Base-by-base conservation (phyloP, 371 early-diverging fungal species). In the Lichtheimia ornata region DNA sequence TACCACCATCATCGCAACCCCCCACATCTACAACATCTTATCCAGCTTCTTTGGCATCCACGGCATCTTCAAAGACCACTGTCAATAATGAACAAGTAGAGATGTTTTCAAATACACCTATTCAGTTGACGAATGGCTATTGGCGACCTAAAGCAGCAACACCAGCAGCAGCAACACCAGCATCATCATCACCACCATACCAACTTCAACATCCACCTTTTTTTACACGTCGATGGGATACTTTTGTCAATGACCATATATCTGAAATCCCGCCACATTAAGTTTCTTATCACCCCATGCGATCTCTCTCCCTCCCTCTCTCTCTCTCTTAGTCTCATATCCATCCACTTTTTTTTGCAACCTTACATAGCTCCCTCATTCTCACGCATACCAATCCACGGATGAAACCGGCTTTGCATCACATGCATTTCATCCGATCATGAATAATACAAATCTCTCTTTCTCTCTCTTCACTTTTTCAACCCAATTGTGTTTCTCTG, bases 81-180 rank as follows among this genome's bases (percentile, higher is more conserved):
- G 40, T 18, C 7, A 54, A 47, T 18, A 42, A 44, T 47, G 47
- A 28, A 11, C 54, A 63, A n/a, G 35, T 35, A 11, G 63, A 49
- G 18, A 50, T 63, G 63, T 63, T 63, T 28, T 57, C 57, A 20
- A 28, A 44, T 22, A 52, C 63, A n/a, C 63, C 63, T 4, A 63
- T 63, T 27, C 63, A 57, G 30, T 45, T 63, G 51, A 63, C 63
- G 11, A 57, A 51, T 28, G 63, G 63, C 12, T 57, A 63, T 43
- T 56, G 42, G 40, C 44, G 57, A n/a, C 47, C 35, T 9, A 35
- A 35, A 35, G 11, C 11, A 35, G 35, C 35, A 35, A 2, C 35
- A 22, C 1, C 22, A 22, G 22, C 22, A 43, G 2, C 44, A 12
- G 44, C 44, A 43, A 43, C 12, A 43, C 1, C 44, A n/a, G 44